Base-by-base conservation (phyloP, 176 grass and related monocot species). In the Lolium multiflorum region DNA sequence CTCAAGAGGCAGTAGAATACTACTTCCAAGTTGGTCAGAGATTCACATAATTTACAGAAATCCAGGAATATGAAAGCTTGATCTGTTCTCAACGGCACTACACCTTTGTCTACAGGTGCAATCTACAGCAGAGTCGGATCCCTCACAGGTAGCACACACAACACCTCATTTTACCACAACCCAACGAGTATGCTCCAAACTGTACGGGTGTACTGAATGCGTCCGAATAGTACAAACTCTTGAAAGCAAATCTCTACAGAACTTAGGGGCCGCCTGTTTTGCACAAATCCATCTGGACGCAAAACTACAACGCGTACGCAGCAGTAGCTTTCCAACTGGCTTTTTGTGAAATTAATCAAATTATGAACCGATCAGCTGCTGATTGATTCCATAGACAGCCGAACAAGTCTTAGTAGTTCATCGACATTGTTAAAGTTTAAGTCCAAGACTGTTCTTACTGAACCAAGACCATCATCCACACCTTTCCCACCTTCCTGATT, bases 381-480 rank as follows among this genome's bases (percentile, higher is more conserved):
- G 38, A 95, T 89, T 61, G 87, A 90, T 81, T 95, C 91, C 87
- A 91, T 88, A 10, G 95, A 93, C 84, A 98, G 80, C 25, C 91
- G 80, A 81, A 95, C 83, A 79, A 93, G 91, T 79, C 79, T 90
- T 73, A 95, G 38, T 71, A 98, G 70, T 76, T 88, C 91, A 86
- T 84, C 79, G 59, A 98, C 89, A 81, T 93, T 93, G 80, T 92
- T 88, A 22, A 95, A 98, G 88, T 88, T 91, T 59, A 92, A 91
- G 90, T 95, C 89, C 83, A 98, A 92, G 68, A 91, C 93, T 69
- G 81, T 55, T 93, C 86, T 87, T 69, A 98, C 85, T 67, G 85
- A 95, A 84, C 87, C 87, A 74, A 95, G 78, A 41, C 74, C 65
- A 80, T 91, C 50, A 75, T 63, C 51, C 80, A 76, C 61, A 73